Evolutionary conservation across 129 eudicot genomes (phyloP).

Genomic region (Artemisia tridentata): DNA sequence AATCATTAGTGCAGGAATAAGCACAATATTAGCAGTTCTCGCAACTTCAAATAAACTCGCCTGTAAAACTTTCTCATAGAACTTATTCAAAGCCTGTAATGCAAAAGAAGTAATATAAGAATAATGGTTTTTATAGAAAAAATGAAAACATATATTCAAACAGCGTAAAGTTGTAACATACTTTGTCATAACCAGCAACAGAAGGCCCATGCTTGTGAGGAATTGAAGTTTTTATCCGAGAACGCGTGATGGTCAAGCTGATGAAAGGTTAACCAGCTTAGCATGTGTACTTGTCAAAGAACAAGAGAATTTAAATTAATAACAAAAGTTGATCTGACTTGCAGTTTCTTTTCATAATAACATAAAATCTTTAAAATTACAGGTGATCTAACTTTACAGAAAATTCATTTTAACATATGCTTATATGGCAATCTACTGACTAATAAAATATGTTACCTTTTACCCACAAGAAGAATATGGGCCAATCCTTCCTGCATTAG

Average conservation of each 20-base stretch:
- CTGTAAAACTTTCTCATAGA: slow-evolving; percentile 84
- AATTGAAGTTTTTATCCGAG: slow-evolving; percentile 82
- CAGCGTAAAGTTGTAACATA: slow-evolving; percentile 34
- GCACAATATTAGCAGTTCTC: background rate
- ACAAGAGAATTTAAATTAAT: background rate
- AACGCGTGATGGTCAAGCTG: slow-evolving; percentile 74
- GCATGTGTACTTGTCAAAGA: background rate
- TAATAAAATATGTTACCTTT: slow-evolving; percentile 57
- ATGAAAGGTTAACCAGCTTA: slow-evolving; percentile 20
- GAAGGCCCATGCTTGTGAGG: slow-evolving; percentile 99
- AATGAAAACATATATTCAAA: background rate
- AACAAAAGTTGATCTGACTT: too few species aligned
- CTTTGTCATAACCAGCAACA: slow-evolving; percentile 94
- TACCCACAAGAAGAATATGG: slow-evolving; percentile 78
- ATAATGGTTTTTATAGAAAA: background rate
- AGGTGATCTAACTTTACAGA: too few species aligned
- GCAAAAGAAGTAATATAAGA: slow-evolving; percentile 16
- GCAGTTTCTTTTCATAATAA: too few species aligned
- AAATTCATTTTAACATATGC: background rate
- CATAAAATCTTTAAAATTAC: too few species aligned
- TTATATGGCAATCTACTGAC: background rate
- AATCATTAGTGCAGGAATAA: background rate
- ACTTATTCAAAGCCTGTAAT: slow-evolving; percentile 82
- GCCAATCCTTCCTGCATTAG: slow-evolving; percentile 98
- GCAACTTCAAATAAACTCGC: slow-evolving; percentile 30